Evolutionary conservation across 352 stramenopile species (phyloP), one percentile per base, ranked within the genome.

Genomic region (Globisporangium lucens): DNA sequence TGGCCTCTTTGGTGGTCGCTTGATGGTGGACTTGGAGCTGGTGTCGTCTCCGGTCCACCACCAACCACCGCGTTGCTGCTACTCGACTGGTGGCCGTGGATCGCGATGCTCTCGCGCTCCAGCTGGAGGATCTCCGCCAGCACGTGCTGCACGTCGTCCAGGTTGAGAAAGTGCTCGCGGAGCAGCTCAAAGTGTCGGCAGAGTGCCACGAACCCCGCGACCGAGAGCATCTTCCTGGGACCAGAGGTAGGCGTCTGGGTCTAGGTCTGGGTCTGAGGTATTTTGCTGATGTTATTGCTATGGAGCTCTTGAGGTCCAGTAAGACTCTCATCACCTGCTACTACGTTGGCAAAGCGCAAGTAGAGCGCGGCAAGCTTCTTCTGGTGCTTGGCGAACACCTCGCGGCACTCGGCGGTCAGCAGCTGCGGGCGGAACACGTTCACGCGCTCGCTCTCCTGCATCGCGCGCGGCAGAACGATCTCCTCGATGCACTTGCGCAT

Each of bases 121-220:
- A 89, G 74, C 56, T 87, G 81, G 5, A 90, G 72, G 22, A 87
- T 79, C 63, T 90, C 76, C 0, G 78, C 75, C 7, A 90, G 61
- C 27, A 91, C 69, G 57, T 90, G 80, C 60, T 89, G 75, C 12
- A 91, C 71, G 33, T 91, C 78, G 30, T 87, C 77, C 2, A 91
- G 76, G 56, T 82, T 85, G 30, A 90, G 56, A 43, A 84, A 73
- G 49, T 87, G 82, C 35, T 90, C 80, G 15, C 77, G 75, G 52
- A 90, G 74, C 27, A 91, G 65, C 24, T 85, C 76, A 46, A 77
- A 87, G 57, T 89, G 70, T 49, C 80, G 75, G 36, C 84, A 82
- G 22, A 77, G 72, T 36, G 67, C 68, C 12, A 85, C 71, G 56
- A 88, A 75, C 0, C 79, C 79, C 22, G 86, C 76, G 2, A 77